A percentile compares a stretch with the other conserved stretches of the same genome.
Evolutionary conservation across 768 basidiomycete species (phyloP).

Genomic region (Sistotremastrum suecicum): DNA sequence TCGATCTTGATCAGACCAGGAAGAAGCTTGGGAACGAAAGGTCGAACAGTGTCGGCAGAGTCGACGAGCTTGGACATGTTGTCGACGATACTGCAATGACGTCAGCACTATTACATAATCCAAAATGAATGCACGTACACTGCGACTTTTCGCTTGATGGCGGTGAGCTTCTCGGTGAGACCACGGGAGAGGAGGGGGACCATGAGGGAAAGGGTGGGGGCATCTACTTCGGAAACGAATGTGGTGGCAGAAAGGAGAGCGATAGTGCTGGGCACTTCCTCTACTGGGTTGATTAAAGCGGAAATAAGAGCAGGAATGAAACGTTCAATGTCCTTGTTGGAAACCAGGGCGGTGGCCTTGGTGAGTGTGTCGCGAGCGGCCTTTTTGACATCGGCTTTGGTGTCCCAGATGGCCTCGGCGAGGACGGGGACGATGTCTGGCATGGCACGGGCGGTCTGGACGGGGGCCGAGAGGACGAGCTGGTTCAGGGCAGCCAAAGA

Average conservation of each 20-base stretch:
- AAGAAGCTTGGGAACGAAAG: constrained; percentile 91
- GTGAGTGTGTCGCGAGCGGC: constrained; percentile 89
- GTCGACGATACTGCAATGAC: constrained; percentile 62
- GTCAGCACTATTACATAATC: constrained; percentile 1
- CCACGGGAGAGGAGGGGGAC: constrained; percentile 91
- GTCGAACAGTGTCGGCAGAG: constrained; percentile 86
- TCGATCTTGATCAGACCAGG: constrained; percentile 95
- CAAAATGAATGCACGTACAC: constrained; percentile 45
- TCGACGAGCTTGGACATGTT: constrained; percentile 99
- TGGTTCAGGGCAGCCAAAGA: constrained; percentile 71
- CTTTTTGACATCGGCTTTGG: constrained; percentile 98
- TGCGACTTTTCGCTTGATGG: constrained; percentile 95
- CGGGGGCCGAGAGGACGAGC: constrained; percentile 70
- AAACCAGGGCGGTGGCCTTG: constrained; percentile 86
- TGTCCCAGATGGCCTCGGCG: constrained; percentile 95
- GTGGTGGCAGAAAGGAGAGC: constrained; percentile 93
- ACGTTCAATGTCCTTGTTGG: constrained; percentile 96
- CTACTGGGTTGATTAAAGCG: constrained; percentile 95
- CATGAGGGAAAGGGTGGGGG: constrained; percentile 93
- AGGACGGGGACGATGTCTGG: constrained; percentile 92
- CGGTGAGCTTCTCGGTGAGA: constrained; percentile 85
- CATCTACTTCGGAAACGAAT: constrained; percentile 99
- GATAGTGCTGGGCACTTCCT: constrained; percentile 95
- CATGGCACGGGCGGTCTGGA: constrained; percentile 78
- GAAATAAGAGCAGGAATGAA: constrained; percentile 98